These are phyloP conservation scores for Pilasporangium apinafurcum DNA, from an alignment of 352 stramenopile genomes.

Conservation along the genomic window DNA sequence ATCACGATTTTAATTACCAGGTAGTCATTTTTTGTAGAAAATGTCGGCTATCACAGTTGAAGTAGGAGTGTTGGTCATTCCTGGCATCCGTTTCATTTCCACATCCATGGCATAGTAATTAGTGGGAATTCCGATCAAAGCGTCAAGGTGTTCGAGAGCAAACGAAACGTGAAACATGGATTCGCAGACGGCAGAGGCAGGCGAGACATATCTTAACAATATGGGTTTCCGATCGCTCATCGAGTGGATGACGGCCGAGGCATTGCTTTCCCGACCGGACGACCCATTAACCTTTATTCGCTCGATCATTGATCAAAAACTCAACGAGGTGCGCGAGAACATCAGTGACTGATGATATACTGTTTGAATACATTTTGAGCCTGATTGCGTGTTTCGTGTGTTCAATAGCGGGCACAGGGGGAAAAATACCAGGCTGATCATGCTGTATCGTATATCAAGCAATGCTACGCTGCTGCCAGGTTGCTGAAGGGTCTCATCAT, in stretches of 20 bases:
- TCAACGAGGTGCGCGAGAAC: slow-evolving; percentile 40
- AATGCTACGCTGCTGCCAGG: slow-evolving; percentile 83
- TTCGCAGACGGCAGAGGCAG: slow-evolving; percentile 68
- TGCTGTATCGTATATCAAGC: slow-evolving; percentile 77
- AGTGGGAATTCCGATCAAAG: too few relatives aligned
- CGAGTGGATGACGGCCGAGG: slow-evolving; percentile 88
- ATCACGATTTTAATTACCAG: too few relatives aligned
- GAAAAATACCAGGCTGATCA: slow-evolving; percentile 83
- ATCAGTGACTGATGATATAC: background rate
- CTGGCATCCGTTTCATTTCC: too few relatives aligned
- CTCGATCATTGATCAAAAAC: slow-evolving; percentile 76
- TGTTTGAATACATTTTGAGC: background rate
- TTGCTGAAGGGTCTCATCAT: slow-evolving; percentile 5
- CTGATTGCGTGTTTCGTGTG: background rate
- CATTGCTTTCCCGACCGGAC: slow-evolving; percentile 74
- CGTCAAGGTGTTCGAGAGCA: too few relatives aligned
- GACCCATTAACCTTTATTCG: slow-evolving; percentile 84
- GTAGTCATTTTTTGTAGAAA: too few relatives aligned
- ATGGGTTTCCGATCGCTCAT: slow-evolving; percentile 89
- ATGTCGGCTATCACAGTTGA: too few relatives aligned
- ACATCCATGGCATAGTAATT: too few relatives aligned
- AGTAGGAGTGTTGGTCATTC: too few relatives aligned
- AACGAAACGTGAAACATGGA: slow-evolving; percentile 27
- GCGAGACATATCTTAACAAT: slow-evolving; percentile 81
- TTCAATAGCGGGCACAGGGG: slow-evolving; percentile 17